These are phyloP conservation scores for Ceratonia siliqua DNA, from an alignment of 306 rosid genomes.

Conservation along the genomic window DNA sequence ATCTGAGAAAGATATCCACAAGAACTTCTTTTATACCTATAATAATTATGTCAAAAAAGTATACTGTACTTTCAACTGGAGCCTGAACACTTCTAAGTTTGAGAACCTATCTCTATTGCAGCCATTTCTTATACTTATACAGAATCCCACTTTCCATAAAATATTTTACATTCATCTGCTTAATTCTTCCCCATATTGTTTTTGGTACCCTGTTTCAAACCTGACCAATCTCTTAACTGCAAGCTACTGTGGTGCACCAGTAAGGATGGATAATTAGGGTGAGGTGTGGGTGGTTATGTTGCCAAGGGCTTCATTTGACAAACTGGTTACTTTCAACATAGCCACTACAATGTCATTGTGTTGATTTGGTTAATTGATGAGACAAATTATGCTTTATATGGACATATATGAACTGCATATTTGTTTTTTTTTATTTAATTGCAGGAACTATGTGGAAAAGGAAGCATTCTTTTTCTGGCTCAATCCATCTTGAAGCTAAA, in stretches of 20 bases:
- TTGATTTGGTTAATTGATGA: slow-evolving; percentile 20
- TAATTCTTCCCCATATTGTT: neutral
- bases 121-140: neutral
- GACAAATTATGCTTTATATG: slow-evolving; percentile 4
- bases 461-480: slow-evolving; percentile 78
- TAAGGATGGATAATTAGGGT: slow-evolving; percentile 8
- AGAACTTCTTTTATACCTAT: slow-evolving; percentile 5
- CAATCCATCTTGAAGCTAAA: slow-evolving; percentile 71
- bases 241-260: neutral
- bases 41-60: neutral
- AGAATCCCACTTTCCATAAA: slow-evolving; percentile 10
- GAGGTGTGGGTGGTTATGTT: slow-evolving; percentile 7
- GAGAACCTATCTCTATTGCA: slow-evolving; percentile 18
- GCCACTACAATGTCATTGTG: slow-evolving; percentile 1
- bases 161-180: neutral
- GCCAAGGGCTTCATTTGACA: slow-evolving; percentile 22
- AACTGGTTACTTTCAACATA: slow-evolving; percentile 12
- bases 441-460: slow-evolving; percentile 84
- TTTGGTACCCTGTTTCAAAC: slow-evolving; percentile 7
- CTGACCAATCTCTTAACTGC: slow-evolving; percentile 6
- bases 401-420: slow-evolving; percentile 12
- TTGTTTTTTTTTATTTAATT: slow-evolving; percentile 30
- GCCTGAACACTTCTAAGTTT: neutral
- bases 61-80: neutral
- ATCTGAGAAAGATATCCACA: neutral